Conservation (phyloP, 257 asterid genomes). For the Echites panduratus region DNA sequence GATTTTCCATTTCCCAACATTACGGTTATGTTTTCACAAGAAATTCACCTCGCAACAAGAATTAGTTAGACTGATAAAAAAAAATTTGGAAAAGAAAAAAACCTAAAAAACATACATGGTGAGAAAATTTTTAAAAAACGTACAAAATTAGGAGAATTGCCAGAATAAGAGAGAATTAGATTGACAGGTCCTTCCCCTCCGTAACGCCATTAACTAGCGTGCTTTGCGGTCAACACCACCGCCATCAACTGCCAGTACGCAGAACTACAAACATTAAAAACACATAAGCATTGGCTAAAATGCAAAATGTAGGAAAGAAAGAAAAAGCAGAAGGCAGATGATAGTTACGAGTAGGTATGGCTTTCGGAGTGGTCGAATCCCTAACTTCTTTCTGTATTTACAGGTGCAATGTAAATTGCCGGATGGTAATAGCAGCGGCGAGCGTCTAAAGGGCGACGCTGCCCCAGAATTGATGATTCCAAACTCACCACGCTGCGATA, state of each 20-base stretch:
- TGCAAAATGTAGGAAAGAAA: not conserved
- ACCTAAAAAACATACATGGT: not conserved
- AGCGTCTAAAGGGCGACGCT: no score
- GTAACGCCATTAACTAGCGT: conserved; percentile 78
- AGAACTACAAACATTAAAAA: not conserved
- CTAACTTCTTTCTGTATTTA: no score
- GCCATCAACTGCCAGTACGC: conserved; percentile 45
- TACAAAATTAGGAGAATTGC: conserved; percentile 69
- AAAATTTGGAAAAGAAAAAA: not conserved
- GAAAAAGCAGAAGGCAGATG: no score
- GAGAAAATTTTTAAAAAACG: conserved; percentile 2
- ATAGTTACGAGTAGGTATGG: no score
- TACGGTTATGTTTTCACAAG: not conserved
- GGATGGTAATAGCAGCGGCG: no score
- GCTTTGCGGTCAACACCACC: conserved; percentile 49
- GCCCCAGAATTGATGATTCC: no score
- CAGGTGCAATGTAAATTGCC: no score
- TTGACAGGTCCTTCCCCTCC: conserved; percentile 95
- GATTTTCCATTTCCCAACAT: not conserved
- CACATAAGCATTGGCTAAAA: not conserved
- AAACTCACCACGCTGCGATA: no score
- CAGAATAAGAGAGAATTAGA: conserved; percentile 76
- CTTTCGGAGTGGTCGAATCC: no score
- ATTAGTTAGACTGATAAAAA: not conserved
- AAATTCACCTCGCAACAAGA: not conserved